These are phyloP conservation scores for Ogataea degrootiae DNA, from an alignment of 805 yeast species.

Conservation along the genomic window DNA sequence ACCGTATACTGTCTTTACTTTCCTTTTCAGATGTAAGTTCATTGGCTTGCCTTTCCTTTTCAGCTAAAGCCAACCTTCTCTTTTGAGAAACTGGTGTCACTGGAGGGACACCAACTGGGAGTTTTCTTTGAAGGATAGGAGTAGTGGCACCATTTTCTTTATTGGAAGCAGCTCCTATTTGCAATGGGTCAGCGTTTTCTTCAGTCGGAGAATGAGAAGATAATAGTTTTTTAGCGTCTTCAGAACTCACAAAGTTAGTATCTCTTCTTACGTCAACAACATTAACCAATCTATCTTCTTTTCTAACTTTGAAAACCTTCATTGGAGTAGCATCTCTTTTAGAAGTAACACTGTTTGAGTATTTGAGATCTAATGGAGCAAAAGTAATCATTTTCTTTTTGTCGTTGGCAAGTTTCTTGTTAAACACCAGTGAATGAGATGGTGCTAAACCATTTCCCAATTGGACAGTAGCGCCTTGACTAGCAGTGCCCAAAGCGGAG, in stretches of 20 bases:
- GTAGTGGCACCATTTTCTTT: background rate
- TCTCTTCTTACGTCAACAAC: slow-evolving; percentile 18
- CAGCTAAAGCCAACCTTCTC: no score
- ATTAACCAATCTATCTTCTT: slow-evolving; percentile 17
- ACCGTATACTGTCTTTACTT: background rate
- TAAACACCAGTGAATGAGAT: slow-evolving; percentile 50
- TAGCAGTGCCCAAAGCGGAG: slow-evolving; percentile 16
- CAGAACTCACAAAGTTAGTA: slow-evolving; percentile 16
- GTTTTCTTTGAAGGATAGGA: background rate
- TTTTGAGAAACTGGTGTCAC: slow-evolving; percentile 4
- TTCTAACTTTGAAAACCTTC: slow-evolving; percentile 18
- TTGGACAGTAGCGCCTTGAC: slow-evolving; percentile 20
- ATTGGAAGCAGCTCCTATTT: background rate
- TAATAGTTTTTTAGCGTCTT: slow-evolving; percentile 15
- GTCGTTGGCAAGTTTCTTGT: slow-evolving; percentile 41
- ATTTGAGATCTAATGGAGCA: slow-evolving; percentile 11
- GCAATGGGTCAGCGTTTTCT: slow-evolving; percentile 2
- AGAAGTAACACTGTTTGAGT: background rate
- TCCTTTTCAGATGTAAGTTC: background rate
- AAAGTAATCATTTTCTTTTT: slow-evolving; percentile 34
- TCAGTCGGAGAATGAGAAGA: slow-evolving; percentile 8
- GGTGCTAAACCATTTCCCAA: slow-evolving; percentile 61
- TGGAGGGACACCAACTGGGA: background rate
- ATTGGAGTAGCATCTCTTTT: slow-evolving; percentile 6
- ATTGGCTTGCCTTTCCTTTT: no score